phyloP scores from a whole-genome alignment of 2,329 filamentous ascomycete species.

The Penicillium rolfsii region DNA sequence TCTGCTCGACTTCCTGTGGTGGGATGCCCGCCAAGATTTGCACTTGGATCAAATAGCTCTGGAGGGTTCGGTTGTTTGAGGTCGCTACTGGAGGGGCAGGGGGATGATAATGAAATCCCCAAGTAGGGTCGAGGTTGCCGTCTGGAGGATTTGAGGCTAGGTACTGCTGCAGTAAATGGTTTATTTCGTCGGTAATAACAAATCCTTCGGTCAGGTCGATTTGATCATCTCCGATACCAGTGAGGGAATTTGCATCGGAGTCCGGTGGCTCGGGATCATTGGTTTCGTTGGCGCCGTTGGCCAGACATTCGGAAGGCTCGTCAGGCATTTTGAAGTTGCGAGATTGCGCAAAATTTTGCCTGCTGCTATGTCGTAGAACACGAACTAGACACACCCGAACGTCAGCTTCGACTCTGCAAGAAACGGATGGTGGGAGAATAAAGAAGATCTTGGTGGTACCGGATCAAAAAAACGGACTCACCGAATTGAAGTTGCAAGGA shows the following conservation, averaged over 20 bases:
- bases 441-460: neutral
- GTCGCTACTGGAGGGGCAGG: too few species aligned
- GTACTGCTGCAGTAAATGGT: too few species aligned
- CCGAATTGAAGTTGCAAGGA: neutral
- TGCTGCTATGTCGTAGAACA: neutral
- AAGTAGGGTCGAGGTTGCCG: too few species aligned
- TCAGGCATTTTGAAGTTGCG: neutral
- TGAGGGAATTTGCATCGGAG: neutral
- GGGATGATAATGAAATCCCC: too few species aligned
- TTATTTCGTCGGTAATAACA: neutral
- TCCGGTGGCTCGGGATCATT: neutral
- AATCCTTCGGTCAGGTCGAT: neutral
- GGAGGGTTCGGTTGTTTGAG: too few species aligned
- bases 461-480: neutral
- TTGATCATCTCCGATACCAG: too few species aligned
- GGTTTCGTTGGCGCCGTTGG: neutral
- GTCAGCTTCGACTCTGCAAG: neutral
- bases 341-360: neutral
- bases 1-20: conserved; percentile 27
- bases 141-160: too few species aligned
- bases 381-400: neutral
- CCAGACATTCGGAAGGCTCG: neutral
- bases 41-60: conserved; percentile 30
- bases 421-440: neutral
- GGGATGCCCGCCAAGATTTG: conserved; percentile 36